A percentile compares a stretch with the other conserved stretches of the same genome.
Evolutionary conservation across 106 monocot species (phyloP).

Genomic region (Phalaenopsis aphrodite): DNA sequence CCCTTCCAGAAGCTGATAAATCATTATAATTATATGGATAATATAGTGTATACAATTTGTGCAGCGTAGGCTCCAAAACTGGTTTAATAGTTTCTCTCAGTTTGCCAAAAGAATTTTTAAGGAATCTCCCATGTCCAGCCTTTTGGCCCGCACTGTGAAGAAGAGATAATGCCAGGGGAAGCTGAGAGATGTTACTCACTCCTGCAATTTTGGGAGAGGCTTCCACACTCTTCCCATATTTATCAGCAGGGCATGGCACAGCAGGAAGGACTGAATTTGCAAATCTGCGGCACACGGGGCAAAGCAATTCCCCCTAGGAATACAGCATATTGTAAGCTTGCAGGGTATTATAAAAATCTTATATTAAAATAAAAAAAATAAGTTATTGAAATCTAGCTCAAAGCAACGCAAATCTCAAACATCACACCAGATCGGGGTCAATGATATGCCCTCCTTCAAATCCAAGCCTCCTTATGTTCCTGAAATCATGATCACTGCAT

Average conservation of each 20-base stretch:
- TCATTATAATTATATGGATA: conserved; percentile 28
- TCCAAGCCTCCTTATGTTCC: conserved; percentile 52
- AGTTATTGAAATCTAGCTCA: conserved; percentile 4
- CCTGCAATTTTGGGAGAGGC: conserved; percentile 5
- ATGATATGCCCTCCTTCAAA: conserved; percentile 80
- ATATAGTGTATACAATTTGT: conserved; percentile 52
- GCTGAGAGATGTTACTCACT: conserved; percentile 11
- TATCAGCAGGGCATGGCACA: conserved; percentile 15
- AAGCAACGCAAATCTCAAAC: background rate
- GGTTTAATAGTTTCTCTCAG: conserved; percentile 26
- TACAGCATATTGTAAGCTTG: conserved; percentile 3
- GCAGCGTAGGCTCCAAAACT: conserved; percentile 41
- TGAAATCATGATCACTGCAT: conserved; percentile 17
- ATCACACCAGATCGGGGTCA: conserved; percentile 67
- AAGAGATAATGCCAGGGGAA: conserved; percentile 58
- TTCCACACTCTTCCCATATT: conserved; percentile 3
- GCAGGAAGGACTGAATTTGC: conserved; percentile 77
- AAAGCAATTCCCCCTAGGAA: conserved; percentile 77
- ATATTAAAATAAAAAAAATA: conserved; percentile 1
- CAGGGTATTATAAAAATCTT: background rate
- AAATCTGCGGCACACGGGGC: conserved; percentile 90
- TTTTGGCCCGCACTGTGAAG: conserved; percentile 42
- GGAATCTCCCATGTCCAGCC: conserved; percentile 33
- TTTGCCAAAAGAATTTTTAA: conserved; percentile 28
- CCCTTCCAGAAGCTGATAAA: conserved; percentile 32